Percentiles rank a stretch among this genome's conserved stretches.
These are phyloP conservation scores for Fraxinus velutina DNA, from an alignment of 305 asterid genomes.

Conservation along the genomic window DNA sequence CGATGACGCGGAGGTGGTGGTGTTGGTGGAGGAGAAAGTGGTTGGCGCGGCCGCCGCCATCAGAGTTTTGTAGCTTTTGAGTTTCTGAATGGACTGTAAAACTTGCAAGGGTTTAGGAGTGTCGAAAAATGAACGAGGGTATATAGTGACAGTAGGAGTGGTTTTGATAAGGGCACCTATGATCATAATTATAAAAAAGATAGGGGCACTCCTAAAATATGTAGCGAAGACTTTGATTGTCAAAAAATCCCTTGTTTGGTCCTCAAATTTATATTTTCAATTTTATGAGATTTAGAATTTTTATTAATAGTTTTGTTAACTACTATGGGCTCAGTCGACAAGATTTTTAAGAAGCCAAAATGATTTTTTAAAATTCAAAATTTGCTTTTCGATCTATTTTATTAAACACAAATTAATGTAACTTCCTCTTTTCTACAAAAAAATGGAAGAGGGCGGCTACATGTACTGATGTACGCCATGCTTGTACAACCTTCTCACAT, in stretches of 20 bases:
- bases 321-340: too few relatives aligned
- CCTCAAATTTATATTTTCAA: neutral
- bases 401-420: too few relatives aligned
- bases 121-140: neutral
- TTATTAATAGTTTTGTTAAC: neutral
- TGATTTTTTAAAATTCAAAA: too few relatives aligned
- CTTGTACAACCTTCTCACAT: too few relatives aligned
- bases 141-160: neutral
- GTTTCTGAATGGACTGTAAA: neutral
- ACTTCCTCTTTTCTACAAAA: too few relatives aligned
- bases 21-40: slow-evolving; percentile 34
- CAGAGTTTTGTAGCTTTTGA: slow-evolving; percentile 3
- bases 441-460: too few relatives aligned
- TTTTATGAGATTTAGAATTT: too few relatives aligned
- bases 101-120: neutral
- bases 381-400: neutral
- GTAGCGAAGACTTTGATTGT: neutral
- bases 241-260: neutral
- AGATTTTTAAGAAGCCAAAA: neutral
- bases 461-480: too few relatives aligned
- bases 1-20: slow-evolving; percentile 29
- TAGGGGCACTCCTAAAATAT: neutral
- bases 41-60: slow-evolving; percentile 68
- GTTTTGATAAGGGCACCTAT: neutral
- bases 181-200: neutral